Percentiles rank a stretch among this genome's conserved stretches.
These are phyloP conservation scores for Barnettozyma pratensis DNA, from an alignment of 805 yeast genomes.

Conservation along the genomic window DNA sequence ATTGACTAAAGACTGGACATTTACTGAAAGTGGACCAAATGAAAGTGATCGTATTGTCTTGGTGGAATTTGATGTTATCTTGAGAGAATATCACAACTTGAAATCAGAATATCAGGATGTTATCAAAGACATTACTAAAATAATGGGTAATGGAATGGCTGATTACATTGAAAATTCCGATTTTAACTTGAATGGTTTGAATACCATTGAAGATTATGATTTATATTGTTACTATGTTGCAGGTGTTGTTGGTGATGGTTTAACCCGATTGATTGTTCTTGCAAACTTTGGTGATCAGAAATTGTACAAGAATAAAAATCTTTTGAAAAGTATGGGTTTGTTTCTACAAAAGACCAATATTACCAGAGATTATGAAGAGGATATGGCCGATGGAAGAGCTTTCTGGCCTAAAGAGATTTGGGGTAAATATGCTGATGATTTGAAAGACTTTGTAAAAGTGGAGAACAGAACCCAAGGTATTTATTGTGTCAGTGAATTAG, in stretches of 20 bases:
- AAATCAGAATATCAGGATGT: conserved; percentile 74
- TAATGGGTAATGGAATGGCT: conserved; percentile 99
- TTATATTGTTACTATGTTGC: conserved; percentile 96
- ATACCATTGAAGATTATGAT: conserved; percentile 76
- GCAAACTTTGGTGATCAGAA: conserved; percentile 64
- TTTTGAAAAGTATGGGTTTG: conserved; percentile 86
- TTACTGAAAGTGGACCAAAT: conserved; percentile 62
- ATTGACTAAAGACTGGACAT: conserved; percentile 70
- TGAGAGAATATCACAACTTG: conserved; percentile 67
- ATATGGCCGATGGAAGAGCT: conserved; percentile 82
- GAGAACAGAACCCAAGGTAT: conserved; percentile 51
- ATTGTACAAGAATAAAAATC: conserved; percentile 47
- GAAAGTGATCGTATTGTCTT: conserved; percentile 82
- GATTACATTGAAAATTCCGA: conserved; percentile 76
- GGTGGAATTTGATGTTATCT: conserved; percentile 67
- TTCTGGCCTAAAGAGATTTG: conserved; percentile 97
- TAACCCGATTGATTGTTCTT: conserved; percentile 73
- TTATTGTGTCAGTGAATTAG: conserved; percentile 75
- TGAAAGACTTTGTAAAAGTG: conserved; percentile 53
- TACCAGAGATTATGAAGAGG: conserved; percentile 92
- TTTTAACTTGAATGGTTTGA: conserved; percentile 74
- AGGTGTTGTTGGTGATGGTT: conserved; percentile 95
- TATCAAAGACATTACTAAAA: conserved; percentile 66
- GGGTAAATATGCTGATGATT: conserved; percentile 66
- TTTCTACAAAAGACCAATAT: conserved; percentile 95